Percentiles rank a stretch among this genome's conserved stretches.
Evolutionary conservation across 2,329 filamentous ascomycete species (phyloP).

Genomic region (Pseudogymnoascus verrucosus): DNA sequence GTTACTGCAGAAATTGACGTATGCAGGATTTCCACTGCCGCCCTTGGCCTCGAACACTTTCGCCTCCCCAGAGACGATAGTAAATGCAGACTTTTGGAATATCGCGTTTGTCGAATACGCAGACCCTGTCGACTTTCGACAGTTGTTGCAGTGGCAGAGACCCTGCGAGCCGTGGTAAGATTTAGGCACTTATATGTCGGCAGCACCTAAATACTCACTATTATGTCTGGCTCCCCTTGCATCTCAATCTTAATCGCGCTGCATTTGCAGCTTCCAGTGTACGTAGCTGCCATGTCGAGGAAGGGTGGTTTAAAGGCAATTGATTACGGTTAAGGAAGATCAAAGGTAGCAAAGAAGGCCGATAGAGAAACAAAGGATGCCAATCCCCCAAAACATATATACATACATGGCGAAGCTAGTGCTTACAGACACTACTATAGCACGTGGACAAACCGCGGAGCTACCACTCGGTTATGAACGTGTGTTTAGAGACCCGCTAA

Average conservation of each 20-base stretch:
- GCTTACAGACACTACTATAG: too few relatives aligned
- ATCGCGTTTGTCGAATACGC: background rate
- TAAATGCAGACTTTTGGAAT: background rate
- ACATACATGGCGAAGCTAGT: too few relatives aligned
- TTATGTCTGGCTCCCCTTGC: background rate
- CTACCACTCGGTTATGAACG: too few relatives aligned
- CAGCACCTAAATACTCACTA: background rate
- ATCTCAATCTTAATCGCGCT: background rate
- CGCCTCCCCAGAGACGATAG: background rate
- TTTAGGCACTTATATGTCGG: background rate
- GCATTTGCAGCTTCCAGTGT: slow-evolving; percentile 1
- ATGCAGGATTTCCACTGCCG: background rate
- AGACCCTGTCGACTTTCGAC: slow-evolving; percentile 1
- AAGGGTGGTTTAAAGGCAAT: background rate
- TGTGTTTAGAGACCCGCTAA: too few relatives aligned
- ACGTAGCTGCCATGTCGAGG: background rate
- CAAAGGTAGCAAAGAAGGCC: background rate
- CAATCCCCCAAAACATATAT: too few relatives aligned
- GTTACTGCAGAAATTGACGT: background rate
- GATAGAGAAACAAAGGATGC: background rate
- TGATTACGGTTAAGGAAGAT: background rate
- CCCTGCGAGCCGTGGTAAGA: background rate
- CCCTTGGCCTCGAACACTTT: background rate
- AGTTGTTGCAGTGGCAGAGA: slow-evolving; percentile 3
- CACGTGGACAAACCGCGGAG: too few relatives aligned